A percentile compares a stretch with the other conserved stretches of the same genome.
Evolutionary conservation across 306 rosid genomes (phyloP).

Genomic region (Lathyrus oleraceus): DNA sequence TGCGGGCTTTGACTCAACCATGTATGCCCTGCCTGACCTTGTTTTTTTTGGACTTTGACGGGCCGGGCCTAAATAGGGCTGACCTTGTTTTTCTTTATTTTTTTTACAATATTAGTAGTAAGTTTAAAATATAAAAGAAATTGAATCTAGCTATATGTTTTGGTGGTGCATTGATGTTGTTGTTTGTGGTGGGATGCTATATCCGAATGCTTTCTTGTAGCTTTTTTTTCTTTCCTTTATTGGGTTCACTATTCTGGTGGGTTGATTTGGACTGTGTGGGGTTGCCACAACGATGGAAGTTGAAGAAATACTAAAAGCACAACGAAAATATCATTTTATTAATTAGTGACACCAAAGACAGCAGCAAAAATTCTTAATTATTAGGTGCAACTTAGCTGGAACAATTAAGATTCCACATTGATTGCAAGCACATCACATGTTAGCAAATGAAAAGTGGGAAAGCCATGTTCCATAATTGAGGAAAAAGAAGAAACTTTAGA

Average conservation of each 20-base stretch:
- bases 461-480: too few relatives aligned
- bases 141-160: too few relatives aligned
- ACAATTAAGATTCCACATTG: slow-evolving; percentile 31
- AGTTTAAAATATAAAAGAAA: too few relatives aligned
- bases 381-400: slow-evolving; percentile 43
- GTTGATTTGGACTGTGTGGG: slow-evolving; percentile 30
- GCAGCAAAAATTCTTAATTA: slow-evolving; percentile 15
- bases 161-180: slow-evolving; percentile 6
- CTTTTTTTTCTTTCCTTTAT: background rate
- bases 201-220: background rate
- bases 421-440: slow-evolving; percentile 37
- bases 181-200: background rate
- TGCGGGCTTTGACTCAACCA: too few relatives aligned
- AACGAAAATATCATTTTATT: slow-evolving; percentile 24
- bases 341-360: slow-evolving; percentile 22
- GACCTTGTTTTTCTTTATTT: too few relatives aligned
- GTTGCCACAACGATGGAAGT: slow-evolving; percentile 19
- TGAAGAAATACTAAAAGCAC: slow-evolving; percentile 34
- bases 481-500: background rate
- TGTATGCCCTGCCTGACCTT: too few relatives aligned
- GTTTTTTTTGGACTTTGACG: too few relatives aligned
- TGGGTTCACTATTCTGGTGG: background rate
- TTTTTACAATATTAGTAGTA: too few relatives aligned
- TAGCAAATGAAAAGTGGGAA: background rate
- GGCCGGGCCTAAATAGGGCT: too few relatives aligned